These are phyloP conservation scores for Artemisia argyi DNA, from an alignment of 129 eudicot species.

Conservation along the genomic window DNA sequence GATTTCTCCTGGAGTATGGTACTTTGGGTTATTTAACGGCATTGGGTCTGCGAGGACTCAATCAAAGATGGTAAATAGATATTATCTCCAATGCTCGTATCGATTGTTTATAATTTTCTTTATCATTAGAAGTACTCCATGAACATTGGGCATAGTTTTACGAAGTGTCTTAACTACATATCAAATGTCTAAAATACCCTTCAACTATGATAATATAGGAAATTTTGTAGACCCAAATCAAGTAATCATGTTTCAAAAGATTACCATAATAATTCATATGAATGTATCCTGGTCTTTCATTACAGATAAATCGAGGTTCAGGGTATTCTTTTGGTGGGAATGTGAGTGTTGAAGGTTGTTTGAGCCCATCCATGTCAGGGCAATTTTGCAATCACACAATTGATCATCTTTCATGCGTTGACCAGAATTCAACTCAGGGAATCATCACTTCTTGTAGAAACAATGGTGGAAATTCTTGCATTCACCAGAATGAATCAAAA, in stretches of 20 bases:
- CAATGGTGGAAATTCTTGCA: conserved; percentile 48
- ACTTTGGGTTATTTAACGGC: conserved; percentile 87
- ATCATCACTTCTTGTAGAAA: conserved; percentile 54
- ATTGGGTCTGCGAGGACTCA: conserved; percentile 85
- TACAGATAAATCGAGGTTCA: conserved; percentile 86
- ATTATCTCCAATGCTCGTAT: conserved; percentile 11
- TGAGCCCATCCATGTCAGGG: conserved; percentile 56
- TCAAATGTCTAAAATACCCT: background rate
- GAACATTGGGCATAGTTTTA: background rate
- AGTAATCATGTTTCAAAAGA: background rate
- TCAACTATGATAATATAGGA: background rate
- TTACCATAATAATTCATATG: background rate
- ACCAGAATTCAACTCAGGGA: conserved; percentile 45
- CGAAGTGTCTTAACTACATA: background rate
- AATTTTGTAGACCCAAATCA: background rate
- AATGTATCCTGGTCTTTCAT: conserved; percentile 7
- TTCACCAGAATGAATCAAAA: conserved; percentile 46
- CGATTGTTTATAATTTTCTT: background rate
- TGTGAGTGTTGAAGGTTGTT: conserved; percentile 80
- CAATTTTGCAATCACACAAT: conserved; percentile 80
- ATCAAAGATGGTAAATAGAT: conserved; percentile 77
- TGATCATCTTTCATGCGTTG: conserved; percentile 63
- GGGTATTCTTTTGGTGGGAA: conserved; percentile 73
- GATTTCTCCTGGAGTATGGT: conserved; percentile 92
- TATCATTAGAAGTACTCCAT: background rate